These are phyloP conservation scores for Margaritispora aquatica DNA, from an alignment of 495 filamentous ascomycete species.

Conservation along the genomic window DNA sequence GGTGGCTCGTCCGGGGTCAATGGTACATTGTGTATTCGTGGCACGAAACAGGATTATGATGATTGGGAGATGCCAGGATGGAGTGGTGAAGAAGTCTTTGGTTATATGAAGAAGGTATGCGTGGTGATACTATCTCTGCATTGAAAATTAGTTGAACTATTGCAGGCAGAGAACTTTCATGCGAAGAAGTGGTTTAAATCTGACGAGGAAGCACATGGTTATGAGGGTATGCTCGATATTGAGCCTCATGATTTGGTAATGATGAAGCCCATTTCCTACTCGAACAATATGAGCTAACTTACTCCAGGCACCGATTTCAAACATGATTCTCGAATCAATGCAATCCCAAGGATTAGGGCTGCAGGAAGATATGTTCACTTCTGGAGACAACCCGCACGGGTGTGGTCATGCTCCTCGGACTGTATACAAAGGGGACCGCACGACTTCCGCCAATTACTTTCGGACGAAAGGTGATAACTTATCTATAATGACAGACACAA, in stretches of 20 bases:
- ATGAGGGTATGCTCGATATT: conserved; percentile 38
- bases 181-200: conserved; percentile 29
- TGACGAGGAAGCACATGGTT: conserved; percentile 34
- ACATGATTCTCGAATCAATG: conserved; percentile 40
- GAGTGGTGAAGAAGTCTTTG: conserved; percentile 48
- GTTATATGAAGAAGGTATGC: conserved; percentile 42
- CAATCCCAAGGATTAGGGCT: conserved; percentile 38
- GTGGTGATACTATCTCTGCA: too few species aligned
- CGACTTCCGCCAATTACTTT: conserved; percentile 42
- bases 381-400: conserved; percentile 40
- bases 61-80: conserved; percentile 52
- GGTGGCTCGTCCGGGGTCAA: conserved; percentile 55
- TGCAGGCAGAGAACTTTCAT: conserved; percentile 43
- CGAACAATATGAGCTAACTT: neutral
- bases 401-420: conserved; percentile 47
- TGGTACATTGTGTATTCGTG: conserved; percentile 57
- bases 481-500: conserved; percentile 52
- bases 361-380: conserved; percentile 44
- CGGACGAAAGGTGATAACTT: conserved; percentile 34
- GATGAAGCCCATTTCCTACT: neutral
- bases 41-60: conserved; percentile 53
- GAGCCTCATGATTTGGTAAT: conserved; percentile 38
- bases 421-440: conserved; percentile 41
- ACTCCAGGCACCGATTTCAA: conserved; percentile 37
- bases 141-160: neutral